These are phyloP conservation scores for Paecilomyces sp. DNA, from an alignment of 2,329 filamentous ascomycete species.

Conservation along the genomic window DNA sequence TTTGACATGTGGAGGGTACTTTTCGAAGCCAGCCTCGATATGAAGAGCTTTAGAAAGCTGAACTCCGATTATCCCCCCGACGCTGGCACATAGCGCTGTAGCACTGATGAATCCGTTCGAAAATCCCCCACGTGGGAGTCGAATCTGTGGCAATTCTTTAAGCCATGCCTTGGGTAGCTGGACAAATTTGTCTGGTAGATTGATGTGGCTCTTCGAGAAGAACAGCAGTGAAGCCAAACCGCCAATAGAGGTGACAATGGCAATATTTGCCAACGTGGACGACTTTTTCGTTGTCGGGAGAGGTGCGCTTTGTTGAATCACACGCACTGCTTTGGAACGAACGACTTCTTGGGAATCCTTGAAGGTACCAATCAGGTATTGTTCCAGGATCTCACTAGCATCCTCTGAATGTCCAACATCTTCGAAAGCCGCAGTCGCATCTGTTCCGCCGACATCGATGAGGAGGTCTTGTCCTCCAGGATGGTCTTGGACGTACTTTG, in stretches of 20 bases:
- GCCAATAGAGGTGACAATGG: neutral
- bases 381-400: slow-evolving; percentile 34
- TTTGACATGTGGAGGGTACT: slow-evolving; percentile 29
- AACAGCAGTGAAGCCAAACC: slow-evolving; percentile 28
- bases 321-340: slow-evolving; percentile 12
- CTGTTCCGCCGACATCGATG: slow-evolving; percentile 33
- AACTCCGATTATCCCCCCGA: neutral
- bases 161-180: neutral
- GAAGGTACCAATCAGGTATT: slow-evolving; percentile 29
- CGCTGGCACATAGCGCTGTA: neutral
- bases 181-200: neutral
- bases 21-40: neutral
- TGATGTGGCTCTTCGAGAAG: slow-evolving; percentile 20
- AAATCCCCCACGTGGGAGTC: neutral
- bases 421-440: slow-evolving; percentile 38
- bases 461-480: slow-evolving; percentile 41
- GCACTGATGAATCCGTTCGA: neutral
- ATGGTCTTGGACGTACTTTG: slow-evolving; percentile 53
- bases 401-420: slow-evolving; percentile 42
- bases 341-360: slow-evolving; percentile 16
- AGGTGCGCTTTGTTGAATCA: slow-evolving; percentile 9
- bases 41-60: neutral
- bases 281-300: slow-evolving; percentile 6
- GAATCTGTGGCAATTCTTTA: neutral
- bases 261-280: slow-evolving; percentile 20